Evolutionary conservation across 1,284 basidiomycete species (phyloP).

Genomic region (Cryptococcus sp.): DNA sequence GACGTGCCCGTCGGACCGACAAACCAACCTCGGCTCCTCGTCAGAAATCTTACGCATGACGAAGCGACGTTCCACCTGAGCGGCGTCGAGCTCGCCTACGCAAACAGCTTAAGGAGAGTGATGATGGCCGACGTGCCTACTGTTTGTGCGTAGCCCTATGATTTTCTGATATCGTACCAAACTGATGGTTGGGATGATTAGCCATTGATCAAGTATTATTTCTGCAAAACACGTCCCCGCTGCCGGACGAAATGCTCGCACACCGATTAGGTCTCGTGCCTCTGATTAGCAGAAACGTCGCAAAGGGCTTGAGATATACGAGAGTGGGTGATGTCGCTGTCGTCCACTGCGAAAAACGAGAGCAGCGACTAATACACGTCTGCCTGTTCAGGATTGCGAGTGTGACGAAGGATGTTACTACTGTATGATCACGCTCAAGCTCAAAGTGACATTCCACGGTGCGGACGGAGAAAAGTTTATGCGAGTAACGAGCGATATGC

Average conservation of each 20-base stretch:
- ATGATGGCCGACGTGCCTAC: conserved; percentile 96
- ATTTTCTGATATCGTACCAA: conserved; percentile 1
- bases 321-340: conserved; percentile 32
- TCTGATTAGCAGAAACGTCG: conserved; percentile 78
- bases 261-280: conserved; percentile 96
- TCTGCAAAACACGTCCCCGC: conserved; percentile 84
- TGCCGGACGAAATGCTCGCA: conserved; percentile 97
- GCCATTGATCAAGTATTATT: conserved; percentile 98
- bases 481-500: conserved; percentile 50
- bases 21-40: conserved; percentile 43
- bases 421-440: conserved; percentile 50
- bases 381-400: conserved; percentile 45
- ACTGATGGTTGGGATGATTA: background rate
- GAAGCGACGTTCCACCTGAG: conserved; percentile 84
- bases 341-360: background rate
- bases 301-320: conserved; percentile 73
- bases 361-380: background rate
- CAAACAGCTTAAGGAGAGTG: conserved; percentile 82
- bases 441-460: conserved; percentile 43
- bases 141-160: conserved; percentile 67
- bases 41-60: conserved; percentile 64
- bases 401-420: conserved; percentile 55
- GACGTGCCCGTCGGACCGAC: conserved; percentile 41
- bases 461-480: conserved; percentile 34
- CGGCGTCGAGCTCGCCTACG: conserved; percentile 91